A percentile compares a stretch with the other conserved stretches of the same genome.
Evolutionary conservation across 208 protist species (phyloP).

Genomic region (Trypanosomatidae sp.): DNA sequence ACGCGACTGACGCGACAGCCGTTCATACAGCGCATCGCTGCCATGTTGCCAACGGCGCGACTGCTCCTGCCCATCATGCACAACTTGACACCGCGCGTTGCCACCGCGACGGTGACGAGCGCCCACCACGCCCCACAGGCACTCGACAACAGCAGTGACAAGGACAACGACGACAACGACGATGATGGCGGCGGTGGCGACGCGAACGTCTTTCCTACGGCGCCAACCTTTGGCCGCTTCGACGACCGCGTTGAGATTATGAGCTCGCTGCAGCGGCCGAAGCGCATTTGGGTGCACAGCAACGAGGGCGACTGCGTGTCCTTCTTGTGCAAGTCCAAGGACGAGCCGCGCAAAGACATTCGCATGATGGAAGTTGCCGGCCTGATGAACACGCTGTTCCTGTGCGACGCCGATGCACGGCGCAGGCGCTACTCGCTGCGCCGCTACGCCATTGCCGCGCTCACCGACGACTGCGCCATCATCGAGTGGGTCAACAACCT

Average conservation of each 20-base stretch:
- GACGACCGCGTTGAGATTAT: constrained; percentile 69
- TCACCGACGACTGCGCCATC: constrained; percentile 87
- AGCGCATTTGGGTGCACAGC: constrained; percentile 78
- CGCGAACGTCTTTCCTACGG: constrained; percentile 26
- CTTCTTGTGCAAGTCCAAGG: constrained; percentile 90
- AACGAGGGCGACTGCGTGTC: constrained; percentile 47
- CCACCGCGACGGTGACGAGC: too few species aligned
- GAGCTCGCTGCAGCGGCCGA: constrained; percentile 86
- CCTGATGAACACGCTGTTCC: constrained; percentile 90
- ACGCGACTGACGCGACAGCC: constrained; percentile 28
- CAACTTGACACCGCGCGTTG: constrained; percentile 57
- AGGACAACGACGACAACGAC: not conserved
- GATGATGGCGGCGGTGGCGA: not conserved
- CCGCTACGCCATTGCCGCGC: constrained; percentile 78
- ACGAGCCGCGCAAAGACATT: constrained; percentile 92
- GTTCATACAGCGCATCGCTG: constrained; percentile 41
- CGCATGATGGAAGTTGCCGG: constrained; percentile 94
- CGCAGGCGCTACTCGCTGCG: constrained; percentile 72
- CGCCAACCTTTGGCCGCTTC: constrained; percentile 60
- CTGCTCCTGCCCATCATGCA: constrained; percentile 64
- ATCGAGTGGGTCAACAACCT: constrained; percentile 95
- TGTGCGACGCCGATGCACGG: constrained; percentile 61
- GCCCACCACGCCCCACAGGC: too few species aligned
- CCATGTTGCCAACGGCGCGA: constrained; percentile 14
- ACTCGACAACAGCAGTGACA: too few species aligned